A percentile compares a stretch with the other conserved stretches of the same genome.
Evolutionary conservation across 2,329 filamentous ascomycete genomes (phyloP).

Genomic region (Talaromyces pinophilus): DNA sequence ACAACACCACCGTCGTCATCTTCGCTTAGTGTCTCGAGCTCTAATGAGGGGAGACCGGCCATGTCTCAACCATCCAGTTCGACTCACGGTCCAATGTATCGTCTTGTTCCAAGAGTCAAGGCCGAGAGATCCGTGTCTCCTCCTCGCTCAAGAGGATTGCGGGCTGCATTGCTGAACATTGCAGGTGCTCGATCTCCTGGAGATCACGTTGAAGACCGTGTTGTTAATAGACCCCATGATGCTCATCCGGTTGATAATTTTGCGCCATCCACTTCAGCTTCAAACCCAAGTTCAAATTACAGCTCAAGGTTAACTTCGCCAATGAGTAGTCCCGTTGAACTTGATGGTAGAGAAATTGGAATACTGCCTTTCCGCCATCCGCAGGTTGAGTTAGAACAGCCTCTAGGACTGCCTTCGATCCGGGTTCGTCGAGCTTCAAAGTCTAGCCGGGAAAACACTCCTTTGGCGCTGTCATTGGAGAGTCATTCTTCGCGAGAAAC

Average conservation of each 20-base stretch:
- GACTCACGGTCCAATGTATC: constrained; percentile 27
- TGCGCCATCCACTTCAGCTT: constrained; percentile 3
- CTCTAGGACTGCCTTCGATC: constrained; percentile 33
- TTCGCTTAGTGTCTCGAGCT: constrained; percentile 31
- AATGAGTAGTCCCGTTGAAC: constrained; percentile 12
- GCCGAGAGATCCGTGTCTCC: constrained; percentile 42
- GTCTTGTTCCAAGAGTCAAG: constrained; percentile 32
- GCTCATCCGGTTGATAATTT: not conserved
- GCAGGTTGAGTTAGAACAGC: constrained; percentile 20
- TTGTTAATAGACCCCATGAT: constrained; percentile 14
- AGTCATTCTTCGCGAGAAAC: constrained; percentile 8
- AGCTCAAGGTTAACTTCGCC: constrained; percentile 23
- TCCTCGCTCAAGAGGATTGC: constrained; percentile 39
- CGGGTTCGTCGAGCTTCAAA: constrained; percentile 42
- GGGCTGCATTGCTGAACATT: constrained; percentile 41
- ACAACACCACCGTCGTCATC: constrained; percentile 30
- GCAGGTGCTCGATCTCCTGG: constrained; percentile 31
- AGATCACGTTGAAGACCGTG: constrained; percentile 17
- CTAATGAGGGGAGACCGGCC: constrained; percentile 32
- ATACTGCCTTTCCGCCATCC: constrained; percentile 27
- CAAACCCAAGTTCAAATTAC: constrained; percentile 22
- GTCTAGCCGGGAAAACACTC: constrained; percentile 28
- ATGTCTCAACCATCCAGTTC: constrained; percentile 41
- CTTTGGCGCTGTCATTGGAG: constrained; percentile 29
- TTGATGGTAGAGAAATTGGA: constrained; percentile 6